phyloP scores from a whole-genome alignment of 73 alveolate genomes.

The Tetrahymena elliotti region DNA sequence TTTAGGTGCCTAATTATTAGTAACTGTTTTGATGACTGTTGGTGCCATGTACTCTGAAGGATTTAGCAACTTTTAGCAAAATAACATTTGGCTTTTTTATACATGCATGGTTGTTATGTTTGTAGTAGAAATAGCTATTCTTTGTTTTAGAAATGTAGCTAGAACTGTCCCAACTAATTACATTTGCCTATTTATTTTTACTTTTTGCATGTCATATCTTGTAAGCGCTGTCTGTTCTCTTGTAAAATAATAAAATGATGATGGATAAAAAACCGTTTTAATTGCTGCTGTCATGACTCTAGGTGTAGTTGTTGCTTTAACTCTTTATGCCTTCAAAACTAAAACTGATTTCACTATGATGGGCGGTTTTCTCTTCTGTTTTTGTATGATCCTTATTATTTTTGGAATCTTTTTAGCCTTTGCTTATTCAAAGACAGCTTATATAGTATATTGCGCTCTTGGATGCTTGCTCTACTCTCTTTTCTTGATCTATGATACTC shows the following conservation, averaged over 20 bases:
- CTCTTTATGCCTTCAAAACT: conserved; percentile 44
- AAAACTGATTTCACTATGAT: conserved; percentile 44
- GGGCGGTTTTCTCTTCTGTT: conserved; percentile 34
- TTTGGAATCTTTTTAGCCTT: conserved; percentile 45
- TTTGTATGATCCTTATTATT: background rate
- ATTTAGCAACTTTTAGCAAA: background rate
- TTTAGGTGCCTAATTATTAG: conserved; percentile 44
- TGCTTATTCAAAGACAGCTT: background rate
- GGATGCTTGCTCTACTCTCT: conserved; percentile 25
- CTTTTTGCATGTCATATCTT: conserved; percentile 71
- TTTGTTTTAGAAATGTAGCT: conserved; percentile 38
- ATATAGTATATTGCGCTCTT: conserved; percentile 20
- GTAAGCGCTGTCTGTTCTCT: conserved; percentile 65
- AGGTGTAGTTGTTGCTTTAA: conserved; percentile 36
- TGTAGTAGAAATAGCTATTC: conserved; percentile 23
- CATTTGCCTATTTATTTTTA: conserved; percentile 59
- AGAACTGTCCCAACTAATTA: conserved; percentile 76
- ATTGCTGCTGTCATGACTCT: conserved; percentile 46
- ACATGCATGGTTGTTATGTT: background rate
- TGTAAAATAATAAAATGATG: background rate
- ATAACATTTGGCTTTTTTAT: background rate
- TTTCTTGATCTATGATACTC: conserved; percentile 47
- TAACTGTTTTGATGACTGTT: conserved; percentile 12
- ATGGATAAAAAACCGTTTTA: conserved; percentile 14
- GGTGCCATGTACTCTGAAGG: background rate